These are phyloP conservation scores for Puccinia hordei DNA, from an alignment of 1,284 basidiomycete species.

Conservation along the genomic window DNA sequence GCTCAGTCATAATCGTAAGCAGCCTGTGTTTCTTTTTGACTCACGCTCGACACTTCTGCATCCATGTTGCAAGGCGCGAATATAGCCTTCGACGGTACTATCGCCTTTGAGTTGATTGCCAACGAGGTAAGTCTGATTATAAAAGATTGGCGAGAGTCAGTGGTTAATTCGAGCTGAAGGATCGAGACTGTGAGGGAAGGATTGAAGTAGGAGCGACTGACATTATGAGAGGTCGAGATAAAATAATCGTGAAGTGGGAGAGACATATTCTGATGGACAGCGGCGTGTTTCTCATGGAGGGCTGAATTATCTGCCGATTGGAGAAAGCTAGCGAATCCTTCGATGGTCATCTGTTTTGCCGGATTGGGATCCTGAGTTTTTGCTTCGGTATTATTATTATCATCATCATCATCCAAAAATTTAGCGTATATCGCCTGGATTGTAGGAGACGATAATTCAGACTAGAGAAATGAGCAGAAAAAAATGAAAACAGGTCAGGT, in stretches of 20 bases:
- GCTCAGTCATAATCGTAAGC: conserved; percentile 16
- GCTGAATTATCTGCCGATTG: conserved; percentile 70
- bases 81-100: conserved; percentile 93
- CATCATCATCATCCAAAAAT: conserved; percentile 56
- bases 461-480: conserved; percentile 26
- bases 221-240: conserved; percentile 90
- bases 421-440: conserved; percentile 51
- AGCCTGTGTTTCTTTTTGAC: conserved; percentile 60
- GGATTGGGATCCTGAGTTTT: conserved; percentile 34
- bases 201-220: conserved; percentile 47
- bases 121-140: conserved; percentile 76
- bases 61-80: conserved; percentile 83
- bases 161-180: background rate
- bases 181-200: background rate
- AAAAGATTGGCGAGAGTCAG: background rate
- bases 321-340: conserved; percentile 74
- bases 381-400: conserved; percentile 52
- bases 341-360: conserved; percentile 62
- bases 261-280: conserved; percentile 70
- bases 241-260: conserved; percentile 83
- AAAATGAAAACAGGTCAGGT: conserved; percentile 17
- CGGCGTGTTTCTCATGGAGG: conserved; percentile 63
- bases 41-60: conserved; percentile 88
- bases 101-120: conserved; percentile 90
- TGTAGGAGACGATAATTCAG: conserved; percentile 49